Evolutionary conservation across 352 stramenopile species (phyloP).

Genomic region (Globisporangium nagaii): DNA sequence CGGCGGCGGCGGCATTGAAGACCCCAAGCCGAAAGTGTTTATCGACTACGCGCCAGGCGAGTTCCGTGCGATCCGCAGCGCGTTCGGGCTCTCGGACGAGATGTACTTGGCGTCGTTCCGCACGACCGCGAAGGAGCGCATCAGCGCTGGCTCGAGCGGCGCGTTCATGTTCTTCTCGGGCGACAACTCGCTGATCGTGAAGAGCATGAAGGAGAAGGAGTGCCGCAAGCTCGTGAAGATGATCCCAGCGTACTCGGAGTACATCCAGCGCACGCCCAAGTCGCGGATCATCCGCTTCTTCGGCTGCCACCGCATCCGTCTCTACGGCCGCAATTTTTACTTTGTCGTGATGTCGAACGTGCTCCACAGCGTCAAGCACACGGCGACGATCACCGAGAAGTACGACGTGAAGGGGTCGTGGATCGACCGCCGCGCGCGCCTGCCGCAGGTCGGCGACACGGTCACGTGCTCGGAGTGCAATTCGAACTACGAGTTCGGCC

Average conservation of each 20-base stretch:
- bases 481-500: conserved; percentile 39
- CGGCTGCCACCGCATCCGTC: conserved; percentile 72
- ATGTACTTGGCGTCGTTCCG: conserved; percentile 71
- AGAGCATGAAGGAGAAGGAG: conserved; percentile 76
- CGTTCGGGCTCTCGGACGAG: conserved; percentile 60
- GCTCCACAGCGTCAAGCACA: conserved; percentile 51
- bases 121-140: conserved; percentile 68
- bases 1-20: conserved; percentile 15
- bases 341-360: conserved; percentile 83
- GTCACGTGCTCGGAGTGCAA: conserved; percentile 70
- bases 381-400: conserved; percentile 56
- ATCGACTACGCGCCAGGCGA: conserved; percentile 67
- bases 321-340: conserved; percentile 80
- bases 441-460: conserved; percentile 38
- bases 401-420: conserved; percentile 79
- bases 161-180: conserved; percentile 83
- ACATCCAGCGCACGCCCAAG: conserved; percentile 48
- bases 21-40: conserved; percentile 67
- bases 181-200: conserved; percentile 72
- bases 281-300: conserved; percentile 83
- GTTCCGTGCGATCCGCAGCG: conserved; percentile 54
- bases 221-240: conserved; percentile 68
- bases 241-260: conserved; percentile 58
- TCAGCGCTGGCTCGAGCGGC: conserved; percentile 69
- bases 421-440: conserved; percentile 51